Conservation (phyloP, 1,284 basidiomycete species). For the Ganoderma lingzhi region DNA sequence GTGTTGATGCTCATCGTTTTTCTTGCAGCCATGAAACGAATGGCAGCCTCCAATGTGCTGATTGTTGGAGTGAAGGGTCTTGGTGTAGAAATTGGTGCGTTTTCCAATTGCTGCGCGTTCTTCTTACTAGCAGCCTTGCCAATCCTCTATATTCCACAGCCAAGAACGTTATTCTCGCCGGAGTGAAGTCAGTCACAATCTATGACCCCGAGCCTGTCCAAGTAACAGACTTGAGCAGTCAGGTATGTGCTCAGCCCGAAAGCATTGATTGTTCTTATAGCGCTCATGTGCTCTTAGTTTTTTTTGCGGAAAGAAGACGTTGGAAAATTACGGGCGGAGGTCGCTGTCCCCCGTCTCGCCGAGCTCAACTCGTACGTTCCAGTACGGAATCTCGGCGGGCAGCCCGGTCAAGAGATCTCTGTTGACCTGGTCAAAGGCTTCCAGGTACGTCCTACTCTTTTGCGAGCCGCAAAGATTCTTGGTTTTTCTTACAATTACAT, state of each 20-base stretch:
- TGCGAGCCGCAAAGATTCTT: neutral
- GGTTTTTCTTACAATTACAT: neutral
- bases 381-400: slow-evolving; percentile 80
- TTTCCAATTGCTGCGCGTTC: slow-evolving; percentile 23
- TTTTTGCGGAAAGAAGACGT: slow-evolving; percentile 92
- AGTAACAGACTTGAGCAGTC: slow-evolving; percentile 91
- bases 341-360: slow-evolving; percentile 89
- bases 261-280: neutral
- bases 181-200: slow-evolving; percentile 97
- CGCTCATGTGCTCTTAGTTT: slow-evolving; percentile 65
- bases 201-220: slow-evolving; percentile 93
- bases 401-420: slow-evolving; percentile 76
- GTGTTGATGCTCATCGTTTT: slow-evolving; percentile 13
- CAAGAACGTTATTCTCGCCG: slow-evolving; percentile 95
- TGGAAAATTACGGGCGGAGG: slow-evolving; percentile 88
- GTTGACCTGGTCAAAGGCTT: slow-evolving; percentile 86
- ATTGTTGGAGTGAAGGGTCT: slow-evolving; percentile 94
- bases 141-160: slow-evolving; percentile 59
- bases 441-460: slow-evolving; percentile 67
- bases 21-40: slow-evolving; percentile 93
- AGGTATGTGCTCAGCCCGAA: slow-evolving; percentile 58
- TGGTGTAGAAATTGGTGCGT: slow-evolving; percentile 93
- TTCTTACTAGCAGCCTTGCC: slow-evolving; percentile 1
- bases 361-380: slow-evolving; percentile 98
- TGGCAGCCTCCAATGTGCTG: slow-evolving; percentile 97